Evolutionary conservation across 768 basidiomycete species (phyloP), one percentile per base, ranked within the genome.

Genomic region (Suillus brevipes): DNA sequence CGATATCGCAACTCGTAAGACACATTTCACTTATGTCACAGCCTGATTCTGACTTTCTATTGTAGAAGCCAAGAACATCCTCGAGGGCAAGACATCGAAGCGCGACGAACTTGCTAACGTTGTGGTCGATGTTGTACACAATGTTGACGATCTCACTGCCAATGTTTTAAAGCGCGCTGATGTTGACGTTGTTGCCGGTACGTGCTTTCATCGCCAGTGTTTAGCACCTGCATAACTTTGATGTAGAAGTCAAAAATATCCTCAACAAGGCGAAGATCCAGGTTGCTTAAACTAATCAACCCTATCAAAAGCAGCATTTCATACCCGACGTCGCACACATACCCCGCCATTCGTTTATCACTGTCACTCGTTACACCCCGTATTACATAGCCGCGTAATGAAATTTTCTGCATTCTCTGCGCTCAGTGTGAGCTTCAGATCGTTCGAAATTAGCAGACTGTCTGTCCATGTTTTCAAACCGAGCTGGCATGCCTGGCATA

Each of bases 91-190:
- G 6, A 0, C 2, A 2, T 25, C 23, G 13, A 50, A 50, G 23
- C 49, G 49, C 49, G 34, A 4, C 34, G 23, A 7, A 1, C 1
- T 8, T 8, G 14, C 49, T 25, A 2, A 8, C 0, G 49, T 47
- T 12, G 9, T 4, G 2, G 45, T 10, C 7, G 8, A 9, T n/a
- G n/a, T 23, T 4, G 9, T 23, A 4, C 4, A 47, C 1, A 4
- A n/a, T 1, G 9, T 47, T 4, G n/a, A n/a, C 45, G 0, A 10
- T 0, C 7, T 45, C 43, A n/a, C n/a, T 1, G 20, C n/a, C 1
- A 40, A 0, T n/a, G 45, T 10, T 12, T n/a, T 0, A n/a, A 47
- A 52, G 28, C 50, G 50, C 4, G 20, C 16, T 8, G 7, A 16
- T 1, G 25, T 7, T 2, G 3, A 28, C n/a, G 4, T 50, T 8